Conservation (phyloP, 192 early-diverging fungal genomes). For the Backusella tuberculispora region DNA sequence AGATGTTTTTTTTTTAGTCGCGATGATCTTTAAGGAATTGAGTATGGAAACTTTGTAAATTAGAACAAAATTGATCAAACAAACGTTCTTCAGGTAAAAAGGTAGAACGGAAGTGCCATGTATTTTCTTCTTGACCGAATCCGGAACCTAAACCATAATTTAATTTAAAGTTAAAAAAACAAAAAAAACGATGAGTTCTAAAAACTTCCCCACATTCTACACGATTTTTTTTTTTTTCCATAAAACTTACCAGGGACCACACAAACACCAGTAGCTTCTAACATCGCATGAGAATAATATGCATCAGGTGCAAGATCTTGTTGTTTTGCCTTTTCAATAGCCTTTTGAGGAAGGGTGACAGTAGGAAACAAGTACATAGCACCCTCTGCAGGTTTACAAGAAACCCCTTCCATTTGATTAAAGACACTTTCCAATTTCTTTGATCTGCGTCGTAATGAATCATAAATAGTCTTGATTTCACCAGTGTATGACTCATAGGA, state of each 20-base stretch:
- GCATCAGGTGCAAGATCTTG: constrained; percentile 80
- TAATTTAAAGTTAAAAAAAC: neutral
- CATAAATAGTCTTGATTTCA: constrained; percentile 76
- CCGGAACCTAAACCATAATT: constrained; percentile 60
- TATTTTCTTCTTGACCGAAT: constrained; percentile 89
- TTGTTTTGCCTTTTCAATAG: constrained; percentile 71
- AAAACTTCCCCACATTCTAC: neutral
- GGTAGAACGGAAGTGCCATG: constrained; percentile 93
- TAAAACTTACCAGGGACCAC: constrained; percentile 77
- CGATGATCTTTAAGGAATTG: constrained; percentile 56
- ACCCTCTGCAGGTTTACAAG: constrained; percentile 86
- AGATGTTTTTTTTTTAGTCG: neutral
- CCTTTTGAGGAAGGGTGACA: constrained; percentile 74
- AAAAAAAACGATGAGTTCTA: neutral
- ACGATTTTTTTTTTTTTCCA: neutral
- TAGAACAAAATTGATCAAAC: constrained; percentile 85
- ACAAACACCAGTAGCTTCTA: constrained; percentile 95
- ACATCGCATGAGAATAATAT: constrained; percentile 89
- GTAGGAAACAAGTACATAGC: constrained; percentile 96
- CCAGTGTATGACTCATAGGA: constrained; percentile 73
- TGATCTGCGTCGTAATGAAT: constrained; percentile 83
- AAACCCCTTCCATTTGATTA: constrained; percentile 80
- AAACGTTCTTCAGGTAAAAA: constrained; percentile 92
- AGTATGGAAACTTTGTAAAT: constrained; percentile 78
- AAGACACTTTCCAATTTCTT: constrained; percentile 71